Conservation (phyloP, 805 yeast species). For the Kockiozyma suomiensis region DNA sequence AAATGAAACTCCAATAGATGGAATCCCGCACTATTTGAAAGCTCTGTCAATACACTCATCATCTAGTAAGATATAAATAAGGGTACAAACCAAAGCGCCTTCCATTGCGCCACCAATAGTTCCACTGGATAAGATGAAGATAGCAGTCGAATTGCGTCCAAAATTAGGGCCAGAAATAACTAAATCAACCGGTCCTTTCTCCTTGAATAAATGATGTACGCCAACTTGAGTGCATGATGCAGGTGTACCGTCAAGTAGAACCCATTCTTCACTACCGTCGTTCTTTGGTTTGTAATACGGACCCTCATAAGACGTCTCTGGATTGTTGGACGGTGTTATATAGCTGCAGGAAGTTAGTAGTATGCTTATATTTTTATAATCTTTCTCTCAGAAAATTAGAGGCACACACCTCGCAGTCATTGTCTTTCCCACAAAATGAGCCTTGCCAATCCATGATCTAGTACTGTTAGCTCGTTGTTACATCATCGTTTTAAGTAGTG, state of each 20-base stretch:
- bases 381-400: background rate
- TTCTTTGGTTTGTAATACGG: constrained; percentile 40
- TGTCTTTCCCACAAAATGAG: constrained; percentile 70
- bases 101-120: constrained; percentile 98
- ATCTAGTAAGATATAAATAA: background rate
- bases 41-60: background rate
- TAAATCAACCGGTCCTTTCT: constrained; percentile 67
- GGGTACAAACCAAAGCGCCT: constrained; percentile 58
- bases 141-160: constrained; percentile 88
- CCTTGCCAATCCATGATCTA: constrained; percentile 96
- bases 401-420: constrained; percentile 49
- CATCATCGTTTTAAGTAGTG: background rate
- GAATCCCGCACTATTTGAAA: constrained; percentile 45
- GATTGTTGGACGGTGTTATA: constrained; percentile 20
- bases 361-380: too few species aligned
- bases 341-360: constrained; percentile 4
- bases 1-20: constrained; percentile 79
- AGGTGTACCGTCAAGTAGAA: constrained; percentile 87
- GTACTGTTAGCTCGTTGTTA: background rate
- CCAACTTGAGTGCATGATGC: constrained; percentile 96
- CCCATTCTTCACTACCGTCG: constrained; percentile 69
- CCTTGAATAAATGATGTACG: constrained; percentile 61
- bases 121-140: constrained; percentile 88
- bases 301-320: constrained; percentile 38
- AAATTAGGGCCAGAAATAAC: constrained; percentile 95